Conservation (phyloP, 1,284 basidiomycete genomes). For the Malassezia psittaci region DNA sequence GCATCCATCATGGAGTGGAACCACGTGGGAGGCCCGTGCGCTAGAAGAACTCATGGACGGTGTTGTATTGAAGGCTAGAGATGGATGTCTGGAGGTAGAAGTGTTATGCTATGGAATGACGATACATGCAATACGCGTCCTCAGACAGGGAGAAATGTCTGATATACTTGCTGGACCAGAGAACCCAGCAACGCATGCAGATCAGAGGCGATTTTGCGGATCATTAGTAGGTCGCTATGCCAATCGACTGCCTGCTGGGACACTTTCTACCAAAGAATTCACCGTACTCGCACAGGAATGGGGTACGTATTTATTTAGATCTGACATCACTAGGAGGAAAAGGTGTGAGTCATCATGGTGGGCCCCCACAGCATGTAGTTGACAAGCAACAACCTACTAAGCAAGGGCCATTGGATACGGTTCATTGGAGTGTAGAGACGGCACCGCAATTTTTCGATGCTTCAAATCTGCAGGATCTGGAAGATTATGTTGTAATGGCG, state of each 20-base stretch:
- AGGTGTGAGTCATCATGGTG: conserved; percentile 37
- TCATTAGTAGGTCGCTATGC: conserved; percentile 40
- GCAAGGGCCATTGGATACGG: conserved; percentile 34
- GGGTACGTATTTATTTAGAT: background rate
- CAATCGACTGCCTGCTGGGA: conserved; percentile 37
- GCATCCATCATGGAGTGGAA: background rate
- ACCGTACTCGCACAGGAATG: background rate
- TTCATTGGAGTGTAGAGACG: conserved; percentile 25
- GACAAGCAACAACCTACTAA: conserved; percentile 17
- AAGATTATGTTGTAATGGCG: background rate
- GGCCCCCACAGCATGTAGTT: conserved; percentile 21
- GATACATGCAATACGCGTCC: conserved; percentile 26
- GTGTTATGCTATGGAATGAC: conserved; percentile 39
- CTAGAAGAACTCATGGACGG: background rate
- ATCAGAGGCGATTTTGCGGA: conserved; percentile 32
- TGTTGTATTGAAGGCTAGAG: background rate
- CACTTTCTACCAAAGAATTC: conserved; percentile 7
- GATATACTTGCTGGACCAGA: conserved; percentile 42
- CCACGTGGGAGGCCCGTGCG: conserved; percentile 10
- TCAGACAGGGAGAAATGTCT: conserved; percentile 4
- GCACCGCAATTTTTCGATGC: conserved; percentile 1
- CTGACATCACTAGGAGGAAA: conserved; percentile 11
- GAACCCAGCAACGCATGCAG: conserved; percentile 23
- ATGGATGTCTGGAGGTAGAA: conserved; percentile 3
- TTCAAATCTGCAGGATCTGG: conserved; percentile 20